These are phyloP conservation scores for Pelargonium myrrhifolium DNA, from an alignment of 441 rosid species.

Conservation along the genomic window DNA sequence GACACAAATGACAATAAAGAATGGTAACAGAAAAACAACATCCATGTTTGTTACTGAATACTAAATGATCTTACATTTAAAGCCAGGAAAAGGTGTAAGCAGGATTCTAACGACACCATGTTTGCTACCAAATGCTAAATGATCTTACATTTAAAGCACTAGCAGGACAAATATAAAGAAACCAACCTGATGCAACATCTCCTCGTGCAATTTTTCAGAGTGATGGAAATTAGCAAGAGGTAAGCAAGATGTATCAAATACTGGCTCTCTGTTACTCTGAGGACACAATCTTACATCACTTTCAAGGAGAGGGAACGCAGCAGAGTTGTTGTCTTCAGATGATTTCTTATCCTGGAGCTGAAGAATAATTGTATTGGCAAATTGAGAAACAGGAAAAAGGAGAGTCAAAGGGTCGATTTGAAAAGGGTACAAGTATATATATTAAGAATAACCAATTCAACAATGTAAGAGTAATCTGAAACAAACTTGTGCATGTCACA, in stretches of 20 bases:
- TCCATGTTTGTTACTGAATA: not conserved
- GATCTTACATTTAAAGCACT: not conserved
- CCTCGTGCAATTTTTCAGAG: slow-evolving; percentile 58
- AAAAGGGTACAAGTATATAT: not conserved
- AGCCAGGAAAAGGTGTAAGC: not conserved
- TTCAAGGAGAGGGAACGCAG: slow-evolving; percentile 29
- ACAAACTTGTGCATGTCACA: not conserved
- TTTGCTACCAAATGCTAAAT: not conserved
- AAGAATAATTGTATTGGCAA: slow-evolving; percentile 11
- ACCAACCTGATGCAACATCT: slow-evolving; percentile 52
- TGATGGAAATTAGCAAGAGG: slow-evolving; percentile 76
- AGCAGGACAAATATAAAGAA: slow-evolving; percentile 2
- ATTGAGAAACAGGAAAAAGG: not conserved
- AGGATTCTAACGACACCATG: not conserved
- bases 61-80: not conserved
- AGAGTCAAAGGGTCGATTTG: slow-evolving; percentile 2
- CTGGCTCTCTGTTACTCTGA: slow-evolving; percentile 33
- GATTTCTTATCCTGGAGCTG: slow-evolving; percentile 52
- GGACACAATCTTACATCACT: slow-evolving; percentile 50
- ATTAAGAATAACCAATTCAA: not conserved
- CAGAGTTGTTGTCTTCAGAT: slow-evolving; percentile 31
- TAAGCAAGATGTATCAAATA: slow-evolving; percentile 48
- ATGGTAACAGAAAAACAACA: too few species aligned
- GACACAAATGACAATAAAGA: not conserved
- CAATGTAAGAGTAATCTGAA: not conserved